A percentile compares a stretch with the other conserved stretches of the same genome.
phyloP scores from a whole-genome alignment of 1,284 basidiomycete species.

The Kalmanozyma brasiliensis region DNA sequence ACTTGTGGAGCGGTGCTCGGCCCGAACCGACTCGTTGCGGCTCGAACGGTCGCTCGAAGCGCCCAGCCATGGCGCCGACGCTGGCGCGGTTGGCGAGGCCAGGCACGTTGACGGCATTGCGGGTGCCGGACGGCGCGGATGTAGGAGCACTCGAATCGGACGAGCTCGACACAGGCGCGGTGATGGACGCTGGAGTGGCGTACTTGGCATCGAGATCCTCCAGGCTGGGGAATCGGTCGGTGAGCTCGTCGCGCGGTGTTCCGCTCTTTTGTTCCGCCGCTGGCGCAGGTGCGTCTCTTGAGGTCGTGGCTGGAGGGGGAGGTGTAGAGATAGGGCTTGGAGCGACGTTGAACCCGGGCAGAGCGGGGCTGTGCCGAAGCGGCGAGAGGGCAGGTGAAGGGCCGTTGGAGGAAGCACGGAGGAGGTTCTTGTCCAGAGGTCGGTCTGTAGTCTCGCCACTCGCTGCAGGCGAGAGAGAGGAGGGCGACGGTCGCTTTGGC shows the following conservation, averaged over 20 bases:
- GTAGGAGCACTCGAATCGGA: slow-evolving; percentile 5
- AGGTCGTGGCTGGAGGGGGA: slow-evolving; percentile 6
- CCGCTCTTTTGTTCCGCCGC: slow-evolving; percentile 3
- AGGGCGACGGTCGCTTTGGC: slow-evolving; percentile 27
- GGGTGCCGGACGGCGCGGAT: slow-evolving; percentile 7
- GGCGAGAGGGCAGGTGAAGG: slow-evolving; percentile 39
- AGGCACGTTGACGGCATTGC: slow-evolving; percentile 19
- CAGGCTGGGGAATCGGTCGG: slow-evolving; percentile 52
- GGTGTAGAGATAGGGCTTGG: slow-evolving; percentile 35
- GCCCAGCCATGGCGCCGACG: slow-evolving; percentile 50
- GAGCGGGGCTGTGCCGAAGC: slow-evolving; percentile 48
- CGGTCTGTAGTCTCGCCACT: slow-evolving; percentile 20
- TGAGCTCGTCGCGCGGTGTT: slow-evolving; percentile 29
- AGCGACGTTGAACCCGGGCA: slow-evolving; percentile 48
- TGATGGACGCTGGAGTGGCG: no score
- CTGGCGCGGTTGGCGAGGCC: slow-evolving; percentile 45
- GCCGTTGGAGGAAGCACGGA: slow-evolving; percentile 24
- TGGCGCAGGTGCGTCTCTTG: slow-evolving; percentile 8
- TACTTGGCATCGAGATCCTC: slow-evolving; percentile 56
- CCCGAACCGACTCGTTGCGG: slow-evolving; percentile 13
- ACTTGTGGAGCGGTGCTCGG: slow-evolving; percentile 16
- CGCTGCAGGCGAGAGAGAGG: slow-evolving; percentile 13
- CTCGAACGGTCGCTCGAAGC: slow-evolving; percentile 41
- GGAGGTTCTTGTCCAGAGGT: slow-evolving; percentile 29
- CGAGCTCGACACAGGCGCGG: slow-evolving; percentile 6